Percentiles rank a stretch among this genome's conserved stretches.
Evolutionary conservation across 2,329 filamentous ascomycete species (phyloP).

Genomic region (Scedosporium apiospermum): DNA sequence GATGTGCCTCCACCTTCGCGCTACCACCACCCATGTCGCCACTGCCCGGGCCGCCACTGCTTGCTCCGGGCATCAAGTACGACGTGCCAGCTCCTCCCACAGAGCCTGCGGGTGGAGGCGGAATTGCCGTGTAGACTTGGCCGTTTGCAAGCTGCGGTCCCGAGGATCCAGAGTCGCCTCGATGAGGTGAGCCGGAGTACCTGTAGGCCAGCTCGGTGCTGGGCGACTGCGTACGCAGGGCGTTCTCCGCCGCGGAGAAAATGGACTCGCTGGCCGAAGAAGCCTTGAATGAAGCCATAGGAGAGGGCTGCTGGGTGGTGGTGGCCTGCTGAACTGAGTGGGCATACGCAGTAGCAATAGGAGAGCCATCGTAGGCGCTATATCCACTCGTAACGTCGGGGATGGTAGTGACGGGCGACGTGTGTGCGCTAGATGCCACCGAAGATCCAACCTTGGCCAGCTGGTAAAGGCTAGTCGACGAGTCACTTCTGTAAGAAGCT

Average conservation of each 20-base stretch:
- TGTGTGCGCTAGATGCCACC: slow-evolving; percentile 2
- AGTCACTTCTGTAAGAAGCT: background rate
- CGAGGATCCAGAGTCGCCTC: background rate
- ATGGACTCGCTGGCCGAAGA: slow-evolving; percentile 9
- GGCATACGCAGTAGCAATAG: background rate
- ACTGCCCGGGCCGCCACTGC: background rate
- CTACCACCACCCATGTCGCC: background rate
- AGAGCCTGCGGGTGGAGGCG: background rate
- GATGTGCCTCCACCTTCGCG: background rate
- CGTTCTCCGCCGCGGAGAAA: slow-evolving; percentile 9
- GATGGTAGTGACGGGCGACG: slow-evolving; percentile 7
- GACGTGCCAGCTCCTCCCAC: background rate
- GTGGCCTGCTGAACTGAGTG: slow-evolving; percentile 2
- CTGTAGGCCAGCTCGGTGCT: slow-evolving; percentile 10
- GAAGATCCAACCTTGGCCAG: background rate
- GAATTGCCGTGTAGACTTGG: slow-evolving; percentile 2
- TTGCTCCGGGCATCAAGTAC: background rate
- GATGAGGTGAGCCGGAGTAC: slow-evolving; percentile 6
- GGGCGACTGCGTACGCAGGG: slow-evolving; percentile 10
- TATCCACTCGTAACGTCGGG: background rate
- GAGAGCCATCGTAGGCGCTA: background rate
- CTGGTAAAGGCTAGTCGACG: background rate
- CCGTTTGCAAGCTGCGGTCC: slow-evolving; percentile 1
- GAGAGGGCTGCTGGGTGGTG: slow-evolving; percentile 3
- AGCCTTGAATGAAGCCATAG: slow-evolving; percentile 3